Evolutionary conservation across 371 early-diverging fungal species (phyloP), one percentile per base, ranked within the genome.

Genomic region (Circinella minor): DNA sequence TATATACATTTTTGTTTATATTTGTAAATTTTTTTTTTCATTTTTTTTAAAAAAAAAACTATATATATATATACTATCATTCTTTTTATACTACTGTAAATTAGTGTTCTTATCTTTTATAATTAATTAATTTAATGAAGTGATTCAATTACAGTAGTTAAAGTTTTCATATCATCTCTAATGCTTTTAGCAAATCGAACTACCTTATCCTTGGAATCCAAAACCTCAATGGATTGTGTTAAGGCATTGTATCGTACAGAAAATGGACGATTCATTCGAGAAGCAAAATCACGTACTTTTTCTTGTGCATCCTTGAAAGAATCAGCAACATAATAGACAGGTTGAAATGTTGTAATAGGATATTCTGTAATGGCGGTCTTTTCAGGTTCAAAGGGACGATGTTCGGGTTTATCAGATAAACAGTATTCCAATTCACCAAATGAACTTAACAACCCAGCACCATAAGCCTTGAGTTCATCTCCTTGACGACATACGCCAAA

Each of bases 331-430:
- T 92, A 98, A 78, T 98, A 98, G 17, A 92, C 71, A 4, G 97
- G 97, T 81, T 98, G 99, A 89, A 92, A 98, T 73, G 93, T 89
- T 11, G 96, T 96, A 74, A 98, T 95, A 27, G 97, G 97, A 80
- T 96, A 98, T 77, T 90, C 89, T 69, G 91, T 92, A 14, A 88
- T 63, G 0, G 96, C 93, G 34, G 95, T 91, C 75, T 88, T 88
- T 59, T 86, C 83, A 17, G 96, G 96, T 70, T 96, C 96, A 74
- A 98, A 97, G 4, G 95, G 88, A 47, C 83, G 80, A 59, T 86
- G 76, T 76, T 94, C 90, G 34, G 98, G 95, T 75, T 95, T 90
- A 64, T 90, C 92, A 10, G 93, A 86, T 59, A 97, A 74, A 47
- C 86, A 83, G 75, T 97, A 96, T 81, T 96, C 96, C 39, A 98